Base-by-base conservation (phyloP, 2,329 filamentous ascomycete species). In the Didymosphaeria variabile region DNA sequence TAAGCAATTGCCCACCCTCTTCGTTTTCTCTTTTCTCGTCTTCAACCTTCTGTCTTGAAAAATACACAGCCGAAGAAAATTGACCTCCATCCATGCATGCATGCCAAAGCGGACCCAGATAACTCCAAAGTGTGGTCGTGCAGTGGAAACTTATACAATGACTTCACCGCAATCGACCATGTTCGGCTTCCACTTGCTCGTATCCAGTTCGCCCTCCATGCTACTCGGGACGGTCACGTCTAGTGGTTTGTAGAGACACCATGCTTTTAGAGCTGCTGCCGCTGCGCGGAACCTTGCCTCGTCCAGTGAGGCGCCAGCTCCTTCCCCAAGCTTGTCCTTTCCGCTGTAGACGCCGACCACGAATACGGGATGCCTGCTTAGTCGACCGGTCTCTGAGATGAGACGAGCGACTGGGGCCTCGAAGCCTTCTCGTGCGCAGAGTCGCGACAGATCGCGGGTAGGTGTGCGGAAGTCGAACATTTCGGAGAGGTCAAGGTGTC, bases 281-380 rank as follows among this genome's bases (percentile, higher is more conserved):
- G 92, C 88, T 21, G 95, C 95, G 77, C 92, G 87, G 65, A 87
- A 85, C 65, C 92, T 88, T 34, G 91, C 94, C 71, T 93, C 87
- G 67, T 93, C 85, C 59, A 98, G 82, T 78, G 87, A 94, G 52
- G 90, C 83, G 26, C 91, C 95, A 21, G 89, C 86, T n/a, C 90
- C 95, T 82, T 99, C 94, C 58, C 94, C 95, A 45, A 99, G 84
- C 85, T 95, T 94, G 77, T 99, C 94, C 62, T 85, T 84, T 55
- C 94, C 95, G 68, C 91, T 96, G 82, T 91, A 99, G 63, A 99
- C 94, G 60, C 94, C 95, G 15, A 99, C 94, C 32, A 97, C 89
- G 73, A 90, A 98, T 17, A 99, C 95, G 17, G 95, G 94, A 61
- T 91, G 91, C 77, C 91, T 88, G 72, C 91, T 95, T 68, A 86